Base-by-base conservation (phyloP, 306 rosid genomes). In the Glycine soja region DNA sequence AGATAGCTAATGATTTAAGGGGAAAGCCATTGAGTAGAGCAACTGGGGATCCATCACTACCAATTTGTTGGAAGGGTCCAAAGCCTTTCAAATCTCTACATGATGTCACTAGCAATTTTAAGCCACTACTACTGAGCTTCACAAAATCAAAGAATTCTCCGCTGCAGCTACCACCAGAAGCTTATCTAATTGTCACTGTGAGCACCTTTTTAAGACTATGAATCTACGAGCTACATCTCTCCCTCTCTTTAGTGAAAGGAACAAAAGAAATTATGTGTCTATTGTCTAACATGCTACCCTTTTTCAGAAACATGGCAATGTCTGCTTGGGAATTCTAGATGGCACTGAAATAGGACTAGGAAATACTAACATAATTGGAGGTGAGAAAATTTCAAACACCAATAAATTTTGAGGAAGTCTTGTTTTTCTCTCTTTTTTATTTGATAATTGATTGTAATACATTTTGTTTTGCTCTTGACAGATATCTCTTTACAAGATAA, bases 61-160 rank as follows among this genome's bases (percentile, higher is more conserved):
- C 95, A 14, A 8, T 88, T 10, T 95, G 97, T 86, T 95, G 97
- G 99, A 91, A 90, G 83, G 95, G 97, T 53, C 6, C 78, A 74
- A 88, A 89, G 64, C 82, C 92, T 16, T 91, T 91, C 83, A 86
- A 72, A 81, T 83, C 94, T 54, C 18, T 91, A 5, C 2, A 45
- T 7, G 97, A 94, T 2, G 91, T 69, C 40, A 80, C 24, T 30
- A 56, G 15, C 65, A 62, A 80, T 85, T 94, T 94, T 80, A 87
- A 89, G 81, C 89, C 95, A 11, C 16, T 95, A 2, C 61, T 75
- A 8, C 47, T 93, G 74, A 87, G 85, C 86, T 90, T 91, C 68
- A 79, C 85, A 30, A 86, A 69, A 30, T 70, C 81, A 40, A 83
- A 8, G 74, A 89, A 87, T 58, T 70, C 50, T 2, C 87, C 62